Conservation (phyloP, 169 alveolate genomes). For the Miamiensis avidus region DNA sequence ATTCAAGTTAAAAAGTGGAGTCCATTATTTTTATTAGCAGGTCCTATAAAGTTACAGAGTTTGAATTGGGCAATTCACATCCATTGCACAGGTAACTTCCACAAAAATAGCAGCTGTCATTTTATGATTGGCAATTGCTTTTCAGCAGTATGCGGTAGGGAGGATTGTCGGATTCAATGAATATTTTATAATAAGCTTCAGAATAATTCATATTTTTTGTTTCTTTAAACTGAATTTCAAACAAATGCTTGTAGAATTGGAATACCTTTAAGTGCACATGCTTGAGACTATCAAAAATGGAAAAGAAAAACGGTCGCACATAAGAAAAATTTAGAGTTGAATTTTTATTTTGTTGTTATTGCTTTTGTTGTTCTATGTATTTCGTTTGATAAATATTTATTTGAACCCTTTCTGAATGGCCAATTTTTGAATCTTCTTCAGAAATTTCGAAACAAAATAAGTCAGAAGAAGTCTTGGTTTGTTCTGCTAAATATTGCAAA, state of each 20-base stretch:
- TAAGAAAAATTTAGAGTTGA: not conserved
- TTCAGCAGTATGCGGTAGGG: not conserved
- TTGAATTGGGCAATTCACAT: not conserved
- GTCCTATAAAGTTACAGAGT: not conserved
- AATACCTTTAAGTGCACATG: not conserved
- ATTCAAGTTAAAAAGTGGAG: not conserved
- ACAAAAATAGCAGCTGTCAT: not conserved
- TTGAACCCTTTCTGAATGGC: not conserved
- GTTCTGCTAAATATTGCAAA: too few relatives aligned
- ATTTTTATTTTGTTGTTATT: too few relatives aligned
- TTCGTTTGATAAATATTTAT: not conserved
- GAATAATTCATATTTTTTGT: too few relatives aligned
- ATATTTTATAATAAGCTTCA: not conserved
- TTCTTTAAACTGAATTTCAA: not conserved
- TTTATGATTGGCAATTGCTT: not conserved
- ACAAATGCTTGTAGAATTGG: not conserved
- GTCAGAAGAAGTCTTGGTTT: not conserved
- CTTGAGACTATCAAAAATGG: not conserved
- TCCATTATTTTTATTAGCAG: too few relatives aligned
- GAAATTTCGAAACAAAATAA: not conserved
- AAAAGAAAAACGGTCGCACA: not conserved
- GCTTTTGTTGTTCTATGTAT: too few relatives aligned
- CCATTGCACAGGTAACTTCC: not conserved
- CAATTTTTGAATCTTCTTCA: not conserved
- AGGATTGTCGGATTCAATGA: not conserved